Evolutionary conservation across 176 grass and related monocot genomes (phyloP).

Genomic region (Aegilops umbellulata): DNA sequence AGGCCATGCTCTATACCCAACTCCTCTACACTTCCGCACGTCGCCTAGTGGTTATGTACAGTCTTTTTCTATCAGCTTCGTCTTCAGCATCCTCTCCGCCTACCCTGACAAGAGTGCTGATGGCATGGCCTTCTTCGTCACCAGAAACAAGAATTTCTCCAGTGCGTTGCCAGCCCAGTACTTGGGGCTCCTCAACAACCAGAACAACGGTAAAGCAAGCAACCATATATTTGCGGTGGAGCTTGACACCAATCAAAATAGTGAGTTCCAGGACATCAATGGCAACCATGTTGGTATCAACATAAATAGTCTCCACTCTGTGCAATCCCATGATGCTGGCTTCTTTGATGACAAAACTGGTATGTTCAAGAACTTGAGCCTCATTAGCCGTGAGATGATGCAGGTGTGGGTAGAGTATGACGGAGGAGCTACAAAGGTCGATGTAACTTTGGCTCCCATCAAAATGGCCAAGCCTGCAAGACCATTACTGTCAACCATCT

Average conservation of each 20-base stretch:
- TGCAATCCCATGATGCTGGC: conserved; percentile 6
- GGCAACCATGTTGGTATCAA: conserved; percentile 11
- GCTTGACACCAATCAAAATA: not conserved
- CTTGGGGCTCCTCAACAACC: not conserved
- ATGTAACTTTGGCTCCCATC: conserved; percentile 4
- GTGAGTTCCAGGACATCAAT: not conserved
- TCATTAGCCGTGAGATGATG: conserved; percentile 2
- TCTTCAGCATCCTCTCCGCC: not conserved
- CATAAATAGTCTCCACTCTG: not conserved
- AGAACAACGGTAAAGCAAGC: not conserved
- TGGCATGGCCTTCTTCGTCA: not conserved
- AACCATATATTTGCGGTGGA: conserved; percentile 7
- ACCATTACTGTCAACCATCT: not conserved
- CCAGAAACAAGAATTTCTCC: not conserved
- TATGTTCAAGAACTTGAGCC: not conserved
- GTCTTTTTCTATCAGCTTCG: not conserved
- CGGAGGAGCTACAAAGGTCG: not conserved
- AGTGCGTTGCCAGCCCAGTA: not conserved
- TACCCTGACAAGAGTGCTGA: not conserved
- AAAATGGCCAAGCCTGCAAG: conserved; percentile 9
- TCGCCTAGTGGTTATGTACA: not conserved
- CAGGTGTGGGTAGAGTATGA: conserved; percentile 1
- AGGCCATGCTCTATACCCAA: not conserved
- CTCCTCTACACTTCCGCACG: not conserved
- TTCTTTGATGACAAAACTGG: not conserved